Evolutionary conservation across 441 rosid species (phyloP).

Genomic region (Croton setiger): DNA sequence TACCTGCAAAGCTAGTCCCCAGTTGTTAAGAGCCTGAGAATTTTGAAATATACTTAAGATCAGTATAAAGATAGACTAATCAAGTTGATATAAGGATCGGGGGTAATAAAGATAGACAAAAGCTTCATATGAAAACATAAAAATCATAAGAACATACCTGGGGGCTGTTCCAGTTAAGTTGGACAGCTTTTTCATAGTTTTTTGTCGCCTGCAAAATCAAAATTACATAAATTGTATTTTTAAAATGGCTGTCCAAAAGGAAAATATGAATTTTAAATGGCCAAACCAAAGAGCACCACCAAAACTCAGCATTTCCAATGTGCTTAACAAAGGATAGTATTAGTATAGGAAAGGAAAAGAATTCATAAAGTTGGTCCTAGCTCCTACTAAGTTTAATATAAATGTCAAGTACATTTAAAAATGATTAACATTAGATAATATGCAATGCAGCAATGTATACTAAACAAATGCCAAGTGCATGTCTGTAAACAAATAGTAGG

Average conservation of each 20-base stretch:
- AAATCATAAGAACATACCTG: slow-evolving; percentile 45
- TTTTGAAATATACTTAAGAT: slow-evolving; percentile 24
- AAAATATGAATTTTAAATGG: not conserved
- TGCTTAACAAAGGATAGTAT: slow-evolving; percentile 3
- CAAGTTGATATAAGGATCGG: slow-evolving; percentile 5
- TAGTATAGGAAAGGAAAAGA: not conserved
- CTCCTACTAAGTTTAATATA: not conserved
- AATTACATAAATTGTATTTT: slow-evolving; percentile 8
- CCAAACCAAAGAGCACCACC: not conserved
- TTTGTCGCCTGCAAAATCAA: slow-evolving; percentile 71
- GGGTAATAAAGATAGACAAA: no score
- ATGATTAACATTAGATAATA: not conserved
- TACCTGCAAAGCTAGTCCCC: slow-evolving; percentile 99
- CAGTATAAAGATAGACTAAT: slow-evolving; percentile 11
- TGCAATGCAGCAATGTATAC: not conserved
- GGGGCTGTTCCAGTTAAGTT: slow-evolving; percentile 97
- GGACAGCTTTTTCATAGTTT: slow-evolving; percentile 93
- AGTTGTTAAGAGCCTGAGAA: slow-evolving; percentile 90
- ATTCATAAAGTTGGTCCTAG: not conserved
- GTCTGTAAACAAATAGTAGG: not conserved
- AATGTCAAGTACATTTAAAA: not conserved
- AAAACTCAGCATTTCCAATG: not conserved
- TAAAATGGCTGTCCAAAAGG: slow-evolving; percentile 2
- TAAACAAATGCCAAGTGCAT: not conserved
- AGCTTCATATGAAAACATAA: slow-evolving; percentile 14